Evolutionary conservation across 2,329 filamentous ascomycete species (phyloP), one percentile per base, ranked within the genome.

Genomic region (Rhinocladiella mackenziei): DNA sequence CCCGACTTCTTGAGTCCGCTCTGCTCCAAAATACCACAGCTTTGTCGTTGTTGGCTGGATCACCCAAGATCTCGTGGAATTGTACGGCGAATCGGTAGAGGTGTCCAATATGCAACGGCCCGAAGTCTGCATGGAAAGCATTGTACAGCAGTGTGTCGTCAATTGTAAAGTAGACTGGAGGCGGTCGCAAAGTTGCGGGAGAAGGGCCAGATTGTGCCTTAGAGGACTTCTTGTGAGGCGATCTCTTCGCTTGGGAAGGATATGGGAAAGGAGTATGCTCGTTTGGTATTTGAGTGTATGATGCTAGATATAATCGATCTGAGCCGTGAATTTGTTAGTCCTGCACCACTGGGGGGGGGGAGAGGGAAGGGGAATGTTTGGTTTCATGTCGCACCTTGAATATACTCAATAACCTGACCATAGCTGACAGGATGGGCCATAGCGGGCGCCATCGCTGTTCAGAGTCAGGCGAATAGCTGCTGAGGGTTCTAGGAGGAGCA

Each of bases 41-140:
- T 35, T 88, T 78, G 54, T 89, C 83, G 70, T 89, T 86, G 67
- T 94, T 96, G 59, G 88, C 86, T 53, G 89, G 87, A 46, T 89
- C 88, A 11, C 87, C 91, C 25, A 98, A 76, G 34, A 97, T 88
- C 59, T 97, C 91, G 63, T 98, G 92, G 63, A 98, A 88, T 59
- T 91, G 84, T 41, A 97, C 86, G 3, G 92, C 91, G 65, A 97
- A 98, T 52, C 92, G 81, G 74, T 97, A 98, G 29, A 98, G 73
- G 65, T 98, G 92, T 18, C 92, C 92, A 57, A 98, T 94, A 72
- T 98, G 92, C 48, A 98, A 75, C 60, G 92, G 92, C 59, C 92
- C 92, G 66, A 98, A 98, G 70, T 98, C 92, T 60, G 94, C 89
- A 69, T 97, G 89, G 69, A 98, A 98, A 22, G 91, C 89, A 66